These are phyloP conservation scores for Crithidia expoeki DNA, from an alignment of 208 protist species.

Conservation along the genomic window DNA sequence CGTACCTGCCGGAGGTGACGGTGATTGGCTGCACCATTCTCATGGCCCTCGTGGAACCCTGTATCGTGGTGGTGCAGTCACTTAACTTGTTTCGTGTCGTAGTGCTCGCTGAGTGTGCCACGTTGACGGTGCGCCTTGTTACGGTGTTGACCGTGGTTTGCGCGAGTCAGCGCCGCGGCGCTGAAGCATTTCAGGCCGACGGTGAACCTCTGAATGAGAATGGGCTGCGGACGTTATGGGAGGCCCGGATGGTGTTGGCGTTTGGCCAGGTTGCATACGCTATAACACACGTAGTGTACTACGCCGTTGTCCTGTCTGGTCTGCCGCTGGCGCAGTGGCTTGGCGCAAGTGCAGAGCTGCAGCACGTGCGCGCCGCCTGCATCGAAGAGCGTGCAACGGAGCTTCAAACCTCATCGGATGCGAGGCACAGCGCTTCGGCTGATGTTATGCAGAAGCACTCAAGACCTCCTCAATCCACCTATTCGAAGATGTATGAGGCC, in stretches of 20 bases:
- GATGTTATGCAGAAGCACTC: neutral
- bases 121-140: conserved; percentile 54
- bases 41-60: conserved; percentile 61
- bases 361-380: conserved; percentile 34
- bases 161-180: conserved; percentile 9
- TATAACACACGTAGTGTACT: conserved; percentile 52
- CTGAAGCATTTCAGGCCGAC: conserved; percentile 2
- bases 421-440: neutral
- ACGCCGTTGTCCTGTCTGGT: conserved; percentile 43
- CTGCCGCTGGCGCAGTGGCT: conserved; percentile 29
- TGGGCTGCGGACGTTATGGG: conserved; percentile 39
- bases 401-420: too few relatives aligned
- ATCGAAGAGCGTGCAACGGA: conserved; percentile 9
- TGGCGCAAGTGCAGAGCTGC: conserved; percentile 32
- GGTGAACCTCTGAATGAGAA: conserved; percentile 15
- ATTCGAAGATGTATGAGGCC: neutral
- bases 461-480: neutral
- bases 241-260: conserved; percentile 60
- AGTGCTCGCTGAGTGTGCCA: conserved; percentile 69
- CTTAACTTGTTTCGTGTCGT: conserved; percentile 68
- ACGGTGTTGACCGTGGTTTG: conserved; percentile 46
- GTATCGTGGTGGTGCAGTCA: conserved; percentile 64
- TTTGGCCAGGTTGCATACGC: conserved; percentile 63
- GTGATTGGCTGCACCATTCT: conserved; percentile 51
- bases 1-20: conserved; percentile 55